Evolutionary conservation across 176 grass and related monocot genomes (phyloP).

Genomic region (Eragrostis curvula): DNA sequence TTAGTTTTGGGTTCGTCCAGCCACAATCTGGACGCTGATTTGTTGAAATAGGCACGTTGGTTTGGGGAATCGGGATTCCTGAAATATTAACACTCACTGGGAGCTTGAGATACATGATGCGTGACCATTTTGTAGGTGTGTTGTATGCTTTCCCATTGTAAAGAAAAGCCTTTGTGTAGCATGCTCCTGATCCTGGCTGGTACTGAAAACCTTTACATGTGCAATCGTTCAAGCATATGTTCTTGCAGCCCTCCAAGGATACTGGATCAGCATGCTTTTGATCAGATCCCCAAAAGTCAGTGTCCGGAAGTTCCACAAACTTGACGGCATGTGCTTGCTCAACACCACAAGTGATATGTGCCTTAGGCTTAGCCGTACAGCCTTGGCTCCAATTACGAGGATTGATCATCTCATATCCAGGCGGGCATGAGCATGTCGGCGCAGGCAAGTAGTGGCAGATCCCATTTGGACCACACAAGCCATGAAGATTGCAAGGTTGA

Average conservation of each 20-base stretch:
- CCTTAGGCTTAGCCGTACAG: not conserved
- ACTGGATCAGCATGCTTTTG: not conserved
- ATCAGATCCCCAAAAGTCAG: constrained; percentile 17
- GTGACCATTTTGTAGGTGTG: not conserved
- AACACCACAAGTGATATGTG: not conserved
- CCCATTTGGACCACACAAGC: constrained; percentile 31
- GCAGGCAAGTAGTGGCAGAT: constrained; percentile 11
- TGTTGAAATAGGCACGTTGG: constrained; percentile 2
- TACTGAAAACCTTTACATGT: constrained; percentile 26
- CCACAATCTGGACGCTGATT: not conserved
- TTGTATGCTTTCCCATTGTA: not conserved
- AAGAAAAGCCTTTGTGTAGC: constrained; percentile 27
- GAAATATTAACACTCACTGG: not conserved
- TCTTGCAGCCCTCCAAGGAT: constrained; percentile 16
- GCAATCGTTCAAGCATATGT: constrained; percentile 18
- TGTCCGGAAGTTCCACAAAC: constrained; percentile 3
- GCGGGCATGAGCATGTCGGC: constrained; percentile 45
- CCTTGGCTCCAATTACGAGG: constrained; percentile 29
- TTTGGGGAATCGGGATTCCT: constrained; percentile 6
- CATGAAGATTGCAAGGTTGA: constrained; percentile 31
- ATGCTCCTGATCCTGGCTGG: constrained; percentile 13
- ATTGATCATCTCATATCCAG: constrained; percentile 38
- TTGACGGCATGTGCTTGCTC: not conserved
- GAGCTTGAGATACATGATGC: constrained; percentile 1
- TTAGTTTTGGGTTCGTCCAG: not conserved